Percentiles rank a stretch among this genome's conserved stretches.
Evolutionary conservation across 2,329 filamentous ascomycete genomes (phyloP).

Genomic region (Verticillium isaacii): DNA sequence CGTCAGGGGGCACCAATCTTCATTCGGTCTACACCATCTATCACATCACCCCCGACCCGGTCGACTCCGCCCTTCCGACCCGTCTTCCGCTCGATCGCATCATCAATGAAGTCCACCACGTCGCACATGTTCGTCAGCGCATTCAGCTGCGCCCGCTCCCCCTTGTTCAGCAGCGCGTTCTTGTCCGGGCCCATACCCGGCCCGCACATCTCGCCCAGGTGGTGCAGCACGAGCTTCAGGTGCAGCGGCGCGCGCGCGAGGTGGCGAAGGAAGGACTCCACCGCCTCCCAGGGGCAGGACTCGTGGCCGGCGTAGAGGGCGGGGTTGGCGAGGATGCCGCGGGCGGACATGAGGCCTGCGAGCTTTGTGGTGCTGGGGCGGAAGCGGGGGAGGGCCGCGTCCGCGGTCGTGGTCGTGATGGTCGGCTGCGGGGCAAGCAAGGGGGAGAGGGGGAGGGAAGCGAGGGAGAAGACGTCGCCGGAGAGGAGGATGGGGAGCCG

Average conservation of each 20-base stretch:
- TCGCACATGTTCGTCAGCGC: slow-evolving; percentile 49
- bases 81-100: slow-evolving; percentile 29
- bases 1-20: neutral
- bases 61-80: slow-evolving; percentile 9
- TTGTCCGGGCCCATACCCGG: slow-evolving; percentile 52
- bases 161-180: slow-evolving; percentile 47
- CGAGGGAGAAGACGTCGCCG: slow-evolving; percentile 62
- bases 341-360: slow-evolving; percentile 64
- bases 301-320: slow-evolving; percentile 56
- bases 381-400: neutral
- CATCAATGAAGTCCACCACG: slow-evolving; percentile 56
- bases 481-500: slow-evolving; percentile 62
- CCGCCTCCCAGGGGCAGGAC: slow-evolving; percentile 56
- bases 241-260: slow-evolving; percentile 54
- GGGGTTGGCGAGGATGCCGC: slow-evolving; percentile 63
- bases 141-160: slow-evolving; percentile 47
- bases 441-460: slow-evolving; percentile 39
- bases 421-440: slow-evolving; percentile 22
- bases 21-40: neutral
- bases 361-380: slow-evolving; percentile 42
- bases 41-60: neutral
- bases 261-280: slow-evolving; percentile 58
- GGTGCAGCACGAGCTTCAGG: slow-evolving; percentile 59
- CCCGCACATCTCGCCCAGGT: slow-evolving; percentile 62
- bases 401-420: slow-evolving; percentile 1